Evolutionary conservation across 805 yeast species (phyloP), one percentile per base, ranked within the genome.

Genomic region (Hanseniaspora mollemarum): DNA sequence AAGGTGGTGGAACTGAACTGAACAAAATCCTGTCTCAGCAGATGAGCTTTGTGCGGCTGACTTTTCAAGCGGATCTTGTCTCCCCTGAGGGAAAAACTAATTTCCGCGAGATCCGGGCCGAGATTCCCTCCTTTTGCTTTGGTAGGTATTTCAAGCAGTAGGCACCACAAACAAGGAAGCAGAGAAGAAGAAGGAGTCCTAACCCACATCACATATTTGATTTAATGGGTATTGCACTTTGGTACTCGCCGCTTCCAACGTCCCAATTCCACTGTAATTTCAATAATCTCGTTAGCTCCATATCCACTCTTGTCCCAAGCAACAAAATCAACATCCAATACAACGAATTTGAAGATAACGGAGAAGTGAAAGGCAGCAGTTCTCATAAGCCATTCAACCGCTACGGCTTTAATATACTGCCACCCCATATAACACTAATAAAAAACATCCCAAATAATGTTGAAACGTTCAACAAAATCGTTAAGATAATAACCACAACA

Each of bases 151-250:
- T n/a, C n/a, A n/a, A n/a, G n/a, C n/a, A n/a, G n/a, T n/a, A n/a
- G n/a, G n/a, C n/a, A n/a, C n/a, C n/a, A n/a, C n/a, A n/a, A n/a
- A n/a, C n/a, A n/a, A n/a, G n/a, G n/a, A 28, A 28, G 12, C 8
- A 28, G 6, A n/a, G n/a, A 32, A 12, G 7, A n/a, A 32, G 13
- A 36, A 36, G 7, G 8, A 32, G 2, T 13, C 6, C 18, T 18
- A 35, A 7, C 18, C 16, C 13, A 26, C n/a, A n/a, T n/a, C n/a
- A n/a, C n/a, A n/a, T n/a, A n/a, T n/a, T n/a, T n/a, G n/a, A n/a
- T n/a, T n/a, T n/a, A 37, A 48, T 48, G 51, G 51, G 51, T 8
- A 48, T 48, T 2, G n/a, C 28, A 19, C 29, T 48, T 2, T 48
- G 51, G 51, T 48, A 48, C 19, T 39, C 51, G 2, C 51, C 51